A percentile compares a stretch with the other conserved stretches of the same genome.
phyloP scores from a whole-genome alignment of 441 rosid species.

The Populus hybrid region DNA sequence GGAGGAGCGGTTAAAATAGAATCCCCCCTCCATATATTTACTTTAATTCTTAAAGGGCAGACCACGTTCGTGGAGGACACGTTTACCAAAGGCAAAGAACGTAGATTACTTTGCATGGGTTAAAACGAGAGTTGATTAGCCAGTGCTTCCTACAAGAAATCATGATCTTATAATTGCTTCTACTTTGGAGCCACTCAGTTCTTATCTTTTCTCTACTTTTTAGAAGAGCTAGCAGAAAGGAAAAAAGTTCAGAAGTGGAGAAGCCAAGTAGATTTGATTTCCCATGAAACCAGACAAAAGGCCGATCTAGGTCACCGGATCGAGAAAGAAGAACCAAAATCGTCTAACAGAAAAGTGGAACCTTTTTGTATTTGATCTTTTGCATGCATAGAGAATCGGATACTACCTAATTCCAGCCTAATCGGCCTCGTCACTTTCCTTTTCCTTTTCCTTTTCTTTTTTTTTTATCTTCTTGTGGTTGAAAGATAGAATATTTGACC shows the following conservation, averaged over 20 bases:
- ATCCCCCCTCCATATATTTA: neutral
- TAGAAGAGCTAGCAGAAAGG: conserved; percentile 8
- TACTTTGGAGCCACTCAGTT: conserved; percentile 24
- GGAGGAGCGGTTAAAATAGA: neutral
- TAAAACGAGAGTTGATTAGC: conserved; percentile 29
- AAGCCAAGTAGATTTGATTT: conserved; percentile 50
- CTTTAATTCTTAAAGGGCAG: neutral
- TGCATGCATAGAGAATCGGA: conserved; percentile 46
- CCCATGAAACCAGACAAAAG: conserved; percentile 18
- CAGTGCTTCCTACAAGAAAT: conserved; percentile 60
- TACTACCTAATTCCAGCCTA: conserved; percentile 21
- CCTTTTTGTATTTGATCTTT: conserved; percentile 17
- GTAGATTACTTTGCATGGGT: conserved; percentile 63
- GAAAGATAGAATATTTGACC: conserved; percentile 18
- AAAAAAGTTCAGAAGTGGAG: conserved; percentile 2
- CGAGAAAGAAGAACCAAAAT: neutral
- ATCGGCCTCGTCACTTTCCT: conserved; percentile 1
- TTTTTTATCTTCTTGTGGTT: conserved; percentile 1
- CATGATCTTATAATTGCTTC: conserved; percentile 70
- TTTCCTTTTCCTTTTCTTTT: conserved; percentile 2
- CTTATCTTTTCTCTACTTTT: conserved; percentile 47
- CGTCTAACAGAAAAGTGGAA: conserved; percentile 1
- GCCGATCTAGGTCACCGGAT: neutral
- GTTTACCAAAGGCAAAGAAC: conserved; percentile 33
- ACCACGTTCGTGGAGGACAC: conserved; percentile 52